Conservation (phyloP, 768 basidiomycete species). For the Pluteus cervinus region DNA sequence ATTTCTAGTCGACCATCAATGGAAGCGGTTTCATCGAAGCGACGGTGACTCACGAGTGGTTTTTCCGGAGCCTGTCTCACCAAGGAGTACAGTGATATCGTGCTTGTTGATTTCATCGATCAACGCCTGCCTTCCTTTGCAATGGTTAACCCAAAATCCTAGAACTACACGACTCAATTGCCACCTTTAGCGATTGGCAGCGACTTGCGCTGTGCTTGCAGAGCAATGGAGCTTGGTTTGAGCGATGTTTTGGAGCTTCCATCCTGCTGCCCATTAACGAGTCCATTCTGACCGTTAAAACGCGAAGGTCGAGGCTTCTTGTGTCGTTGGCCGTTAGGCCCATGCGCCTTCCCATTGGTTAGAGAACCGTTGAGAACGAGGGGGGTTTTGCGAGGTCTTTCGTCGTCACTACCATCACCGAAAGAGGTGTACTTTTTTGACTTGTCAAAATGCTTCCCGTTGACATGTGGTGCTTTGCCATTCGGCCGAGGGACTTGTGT, state of each 20-base stretch:
- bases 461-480: no score
- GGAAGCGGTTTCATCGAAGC: background rate
- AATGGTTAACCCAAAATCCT: constrained; percentile 1
- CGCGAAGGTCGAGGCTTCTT: constrained; percentile 27
- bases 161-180: no score
- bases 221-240: constrained; percentile 20
- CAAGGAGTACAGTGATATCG: constrained; percentile 85
- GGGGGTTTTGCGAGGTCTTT: constrained; percentile 18
- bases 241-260: constrained; percentile 13
- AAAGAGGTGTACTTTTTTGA: constrained; percentile 20
- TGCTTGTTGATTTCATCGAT: constrained; percentile 67
- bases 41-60: constrained; percentile 79
- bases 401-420: constrained; percentile 36
- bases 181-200: constrained; percentile 81
- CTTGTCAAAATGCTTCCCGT: constrained; percentile 1
- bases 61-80: constrained; percentile 98
- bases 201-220: constrained; percentile 61
- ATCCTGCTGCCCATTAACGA: constrained; percentile 6
- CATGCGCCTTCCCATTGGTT: constrained; percentile 17
- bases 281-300: constrained; percentile 8
- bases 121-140: constrained; percentile 66
- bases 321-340: constrained; percentile 20
- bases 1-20: constrained; percentile 55
- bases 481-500: no score
- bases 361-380: constrained; percentile 23